Evolutionary conservation across 192 early-diverging fungal genomes (phyloP), one percentile per base, ranked within the genome.

Genomic region (Coemansia sp.): DNA sequence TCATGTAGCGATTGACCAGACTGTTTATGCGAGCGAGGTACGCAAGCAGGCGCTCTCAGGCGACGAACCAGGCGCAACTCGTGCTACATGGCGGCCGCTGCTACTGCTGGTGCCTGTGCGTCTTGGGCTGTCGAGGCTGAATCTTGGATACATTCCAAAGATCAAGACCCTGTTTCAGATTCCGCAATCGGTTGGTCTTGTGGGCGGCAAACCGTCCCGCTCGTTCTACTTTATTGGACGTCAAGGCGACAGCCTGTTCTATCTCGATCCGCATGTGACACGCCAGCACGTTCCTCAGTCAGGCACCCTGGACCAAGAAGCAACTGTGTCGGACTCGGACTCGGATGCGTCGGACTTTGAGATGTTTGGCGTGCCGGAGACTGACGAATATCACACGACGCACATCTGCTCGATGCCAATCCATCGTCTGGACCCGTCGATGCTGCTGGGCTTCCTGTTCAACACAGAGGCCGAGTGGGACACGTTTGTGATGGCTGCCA

Each of bases 391-490:
- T 66, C 82, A 84, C 64, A 76, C 77, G 5, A 73, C 70, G n/a
- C 73, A 75, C 41, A 71, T 84, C 24, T 73, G 74, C 66, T 56
- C 69, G 32, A 76, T 79, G 74, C 65, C 69, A 6, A 74, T 84
- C 61, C 60, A 73, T 29, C 56, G 72, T 3, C 66, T 84, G 27
- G 82, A 83, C 56, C 82, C 82, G 23, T 83, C 76, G 41, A 83
- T 83, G 82, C 66, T 83, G 29, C 66, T 83, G 51, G 82, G 82
- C 9, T 83, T 83, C 38, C 41, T 79, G 53, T 79, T 83, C 63
- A 72, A 72, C 66, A 69, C 72, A 23, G 77, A 80, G 45, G 67
- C 70, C 17, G 79, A 82, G 61, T 73, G 70, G 70, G 79, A 82
- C 62, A 67, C 73, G 9, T 82, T 82, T 73, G 79, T 73, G 12